Percentiles rank a stretch among this genome's conserved stretches.
Conservation (phyloP, 2,329 filamentous ascomycete genomes). For the Colletotrichum tamarilloi region DNA sequence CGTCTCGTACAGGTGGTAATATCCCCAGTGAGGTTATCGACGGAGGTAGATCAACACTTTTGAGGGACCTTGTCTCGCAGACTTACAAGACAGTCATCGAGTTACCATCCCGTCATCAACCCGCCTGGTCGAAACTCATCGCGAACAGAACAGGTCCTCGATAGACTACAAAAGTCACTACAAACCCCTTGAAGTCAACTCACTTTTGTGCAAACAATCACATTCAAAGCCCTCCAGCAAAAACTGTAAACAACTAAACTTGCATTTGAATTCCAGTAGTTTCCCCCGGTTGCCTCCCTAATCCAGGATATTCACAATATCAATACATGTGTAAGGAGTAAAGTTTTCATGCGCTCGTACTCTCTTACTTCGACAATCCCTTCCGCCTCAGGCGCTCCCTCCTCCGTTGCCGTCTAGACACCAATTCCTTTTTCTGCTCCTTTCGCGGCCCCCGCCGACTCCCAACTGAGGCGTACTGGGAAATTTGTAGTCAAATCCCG, state of each 20-base stretch:
- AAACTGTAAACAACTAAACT: slow-evolving; percentile 7
- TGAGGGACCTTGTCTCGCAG: too few relatives aligned
- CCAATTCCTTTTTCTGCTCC: not conserved
- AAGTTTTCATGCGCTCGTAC: slow-evolving; percentile 26
- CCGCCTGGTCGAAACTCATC: too few relatives aligned
- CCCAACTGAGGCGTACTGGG: not conserved
- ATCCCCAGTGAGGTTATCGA: too few relatives aligned
- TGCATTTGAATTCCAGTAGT: slow-evolving; percentile 27
- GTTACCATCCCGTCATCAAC: too few relatives aligned
- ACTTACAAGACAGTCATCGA: too few relatives aligned
- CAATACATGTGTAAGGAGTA: slow-evolving; percentile 32
- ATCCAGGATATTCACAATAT: slow-evolving; percentile 35
- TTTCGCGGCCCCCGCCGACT: not conserved
- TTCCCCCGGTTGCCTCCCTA: slow-evolving; percentile 3
- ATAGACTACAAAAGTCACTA: too few relatives aligned
- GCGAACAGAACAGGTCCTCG: too few relatives aligned
- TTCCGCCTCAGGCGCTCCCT: not conserved
- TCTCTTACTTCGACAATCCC: not conserved
- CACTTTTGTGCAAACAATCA: not conserved
- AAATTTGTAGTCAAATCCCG: too few relatives aligned
- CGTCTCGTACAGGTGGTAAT: too few relatives aligned
- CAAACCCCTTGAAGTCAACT: not conserved
- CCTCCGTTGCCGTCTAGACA: too few relatives aligned
- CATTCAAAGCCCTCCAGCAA: not conserved
- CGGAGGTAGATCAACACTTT: too few relatives aligned